Conservation (phyloP, 73 alveolate species). For the Uronychia binucleata region DNA sequence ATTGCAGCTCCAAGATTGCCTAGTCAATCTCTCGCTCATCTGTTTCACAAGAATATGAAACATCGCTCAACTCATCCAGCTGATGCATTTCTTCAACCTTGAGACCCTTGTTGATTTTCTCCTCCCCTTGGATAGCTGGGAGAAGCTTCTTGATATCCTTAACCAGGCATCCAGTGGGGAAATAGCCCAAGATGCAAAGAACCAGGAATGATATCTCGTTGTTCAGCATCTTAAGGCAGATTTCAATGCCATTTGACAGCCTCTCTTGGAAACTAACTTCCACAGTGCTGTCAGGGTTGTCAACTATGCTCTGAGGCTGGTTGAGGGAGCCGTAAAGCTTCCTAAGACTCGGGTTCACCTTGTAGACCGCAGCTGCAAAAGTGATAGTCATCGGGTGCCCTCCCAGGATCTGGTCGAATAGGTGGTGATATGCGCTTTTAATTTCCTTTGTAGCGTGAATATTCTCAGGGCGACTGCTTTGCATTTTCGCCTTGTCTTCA, state of each 20-base stretch:
- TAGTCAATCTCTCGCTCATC: too few relatives aligned
- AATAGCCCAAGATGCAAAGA: neutral
- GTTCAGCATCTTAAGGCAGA: neutral
- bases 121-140: neutral
- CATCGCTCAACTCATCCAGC: too few relatives aligned
- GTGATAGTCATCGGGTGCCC: conserved; percentile 34
- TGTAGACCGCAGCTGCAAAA: conserved; percentile 16
- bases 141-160: neutral
- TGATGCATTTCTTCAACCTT: too few relatives aligned
- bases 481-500: conserved; percentile 5
- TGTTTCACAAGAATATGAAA: too few relatives aligned
- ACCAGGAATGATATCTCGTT: neutral
- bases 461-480: conserved; percentile 14
- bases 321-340: too few relatives aligned
- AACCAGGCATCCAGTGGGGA: neutral
- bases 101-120: too few relatives aligned
- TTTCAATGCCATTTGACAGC: neutral
- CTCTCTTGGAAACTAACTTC: too few relatives aligned
- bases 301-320: too few relatives aligned
- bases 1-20: too few relatives aligned
- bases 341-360: too few relatives aligned
- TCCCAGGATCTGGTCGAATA: conserved; percentile 24
- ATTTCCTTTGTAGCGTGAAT: conserved; percentile 3
- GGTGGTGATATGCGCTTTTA: conserved; percentile 25
- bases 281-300: neutral